Base-by-base conservation (phyloP, 2,329 filamentous ascomycete species). In the Hyphodiscus sp. region DNA sequence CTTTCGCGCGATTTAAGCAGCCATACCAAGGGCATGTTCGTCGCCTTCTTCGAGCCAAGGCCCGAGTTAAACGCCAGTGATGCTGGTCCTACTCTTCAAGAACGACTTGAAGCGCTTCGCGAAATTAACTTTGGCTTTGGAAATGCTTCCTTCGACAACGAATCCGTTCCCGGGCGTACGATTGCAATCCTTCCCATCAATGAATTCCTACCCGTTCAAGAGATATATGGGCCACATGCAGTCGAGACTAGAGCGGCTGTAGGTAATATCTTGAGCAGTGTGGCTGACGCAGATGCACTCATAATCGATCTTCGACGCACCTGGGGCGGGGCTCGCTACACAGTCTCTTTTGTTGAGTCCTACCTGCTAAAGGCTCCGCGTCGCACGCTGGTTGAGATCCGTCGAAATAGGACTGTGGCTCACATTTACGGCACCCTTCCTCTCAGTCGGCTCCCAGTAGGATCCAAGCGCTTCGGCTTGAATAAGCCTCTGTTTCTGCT, bases 401-500 rank as follows among this genome's bases (percentile, higher is more conserved):
- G 29, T 20, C 45, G 45, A 18, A 26, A 47, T 20, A 47, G 47
- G 1, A 42, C 45, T 2, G 43, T 54, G 19, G 29, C 47, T 2
- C 4, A 45, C 9, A 46, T 43, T 13, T 41, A 50, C 16, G 47
- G 13, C 26, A 54, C 52, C 10, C 47, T 50, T 33, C 47, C 47
- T 20, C 1, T 47, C 18, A 15, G 15, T 26, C 38, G 46, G 38
- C 42, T 54, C 16, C 52, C 52, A 20, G 42, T 13, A 26, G 41
- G 48, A n/a, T 47, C 52, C 18, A 18, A 47, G 2, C 18, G 11
- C n/a, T 49, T 54, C 16, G 47, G 47, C 19, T 20, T 26, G 18
- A 50, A 29, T 16, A 54, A 54, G 29, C 52, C 52, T 23, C 20
- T 54, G 16, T 54, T 46, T 20, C 42, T 54, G 8, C 47, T 54